Conservation (phyloP, 1,284 basidiomycete genomes). For the Ganoderma lucidum region DNA sequence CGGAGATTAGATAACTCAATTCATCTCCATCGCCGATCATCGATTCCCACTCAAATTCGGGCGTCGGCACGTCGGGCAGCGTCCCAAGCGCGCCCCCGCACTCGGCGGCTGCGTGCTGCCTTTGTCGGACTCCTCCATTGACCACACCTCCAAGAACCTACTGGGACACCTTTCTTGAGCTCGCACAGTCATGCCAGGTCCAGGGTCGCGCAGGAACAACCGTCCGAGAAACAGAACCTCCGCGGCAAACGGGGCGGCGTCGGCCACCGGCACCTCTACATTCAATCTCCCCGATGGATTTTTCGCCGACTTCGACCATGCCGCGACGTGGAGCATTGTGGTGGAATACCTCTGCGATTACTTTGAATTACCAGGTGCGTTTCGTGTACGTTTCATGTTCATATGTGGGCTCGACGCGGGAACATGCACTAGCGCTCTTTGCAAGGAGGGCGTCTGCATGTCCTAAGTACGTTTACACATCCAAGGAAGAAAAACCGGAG, state of each 20-base stretch:
- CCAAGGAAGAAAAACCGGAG: too few species aligned
- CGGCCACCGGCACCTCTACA: neutral
- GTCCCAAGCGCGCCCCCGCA: too few species aligned
- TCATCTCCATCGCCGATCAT: neutral
- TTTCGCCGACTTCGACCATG: conserved; percentile 54
- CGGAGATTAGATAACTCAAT: conserved; percentile 27
- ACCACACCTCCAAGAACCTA: neutral
- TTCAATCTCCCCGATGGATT: conserved; percentile 37
- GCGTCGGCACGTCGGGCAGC: too few species aligned
- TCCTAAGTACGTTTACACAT: too few species aligned
- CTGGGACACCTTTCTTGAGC: neutral
- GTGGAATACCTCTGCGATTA: conserved; percentile 56
- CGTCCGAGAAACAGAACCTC: conserved; percentile 13
- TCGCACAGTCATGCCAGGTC: conserved; percentile 22
- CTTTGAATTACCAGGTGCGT: conserved; percentile 61
- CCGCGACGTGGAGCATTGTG: conserved; percentile 56
- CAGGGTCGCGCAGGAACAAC: conserved; percentile 17
- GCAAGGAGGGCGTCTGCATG: too few species aligned
- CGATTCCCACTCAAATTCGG: too few species aligned
- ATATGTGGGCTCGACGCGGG: too few species aligned
- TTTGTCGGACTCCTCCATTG: too few species aligned
- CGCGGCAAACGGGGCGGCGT: conserved; percentile 7
- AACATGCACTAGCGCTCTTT: too few species aligned
- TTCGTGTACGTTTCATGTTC: neutral
- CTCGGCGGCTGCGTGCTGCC: too few species aligned